Conservation (phyloP, 306 rosid genomes). For the Betula pendula region DNA sequence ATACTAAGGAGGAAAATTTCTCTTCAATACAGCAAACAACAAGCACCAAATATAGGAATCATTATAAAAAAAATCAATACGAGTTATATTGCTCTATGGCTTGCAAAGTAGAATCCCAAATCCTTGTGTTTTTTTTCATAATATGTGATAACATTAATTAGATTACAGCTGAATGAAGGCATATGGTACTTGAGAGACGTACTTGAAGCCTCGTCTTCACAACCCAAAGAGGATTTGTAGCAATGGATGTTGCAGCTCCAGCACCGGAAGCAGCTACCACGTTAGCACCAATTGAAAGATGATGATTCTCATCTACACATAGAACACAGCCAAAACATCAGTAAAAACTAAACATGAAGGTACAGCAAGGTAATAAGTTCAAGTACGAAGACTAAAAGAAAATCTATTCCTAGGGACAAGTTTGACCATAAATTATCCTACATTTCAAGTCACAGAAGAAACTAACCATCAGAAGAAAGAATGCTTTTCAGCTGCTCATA, state of each 20-base stretch:
- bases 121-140: not conserved
- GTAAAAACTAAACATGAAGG: not conserved
- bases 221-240: slow-evolving; percentile 92
- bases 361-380: slow-evolving; percentile 20
- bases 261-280: slow-evolving; percentile 89
- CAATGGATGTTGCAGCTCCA: slow-evolving; percentile 81
- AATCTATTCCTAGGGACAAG: slow-evolving; percentile 5
- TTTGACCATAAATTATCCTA: slow-evolving; percentile 8
- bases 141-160: not conserved
- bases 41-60: not conserved
- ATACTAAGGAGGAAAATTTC: not conserved
- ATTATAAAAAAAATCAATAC: not conserved
- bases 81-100: not conserved
- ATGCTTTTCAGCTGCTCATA: slow-evolving; percentile 69
- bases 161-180: not conserved
- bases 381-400: slow-evolving; percentile 9
- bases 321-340: slow-evolving; percentile 24
- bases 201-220: slow-evolving; percentile 94
- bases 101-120: not conserved
- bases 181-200: slow-evolving; percentile 30
- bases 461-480: slow-evolving; percentile 63
- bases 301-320: slow-evolving; percentile 57
- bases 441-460: not conserved
- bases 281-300: slow-evolving; percentile 80
- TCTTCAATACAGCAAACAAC: not conserved